Conservation (phyloP, 192 early-diverging fungal genomes). For the Coemansia sp. region DNA sequence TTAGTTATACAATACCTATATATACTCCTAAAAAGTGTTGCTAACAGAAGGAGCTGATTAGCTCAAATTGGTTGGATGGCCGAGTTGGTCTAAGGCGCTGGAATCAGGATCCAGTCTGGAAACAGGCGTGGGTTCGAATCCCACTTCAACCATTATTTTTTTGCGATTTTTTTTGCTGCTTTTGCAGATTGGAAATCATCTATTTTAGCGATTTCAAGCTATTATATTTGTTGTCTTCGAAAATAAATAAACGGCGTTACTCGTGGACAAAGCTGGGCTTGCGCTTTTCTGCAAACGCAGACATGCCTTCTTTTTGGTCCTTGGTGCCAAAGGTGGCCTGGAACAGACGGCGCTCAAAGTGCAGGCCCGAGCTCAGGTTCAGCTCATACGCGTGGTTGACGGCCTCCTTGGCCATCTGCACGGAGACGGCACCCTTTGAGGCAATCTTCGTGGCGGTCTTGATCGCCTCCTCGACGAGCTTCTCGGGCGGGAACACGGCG, state of each 20-base stretch:
- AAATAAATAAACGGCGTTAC: constrained; percentile 28
- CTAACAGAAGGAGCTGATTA: not conserved
- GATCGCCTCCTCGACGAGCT: constrained; percentile 82
- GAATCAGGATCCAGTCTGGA: not conserved
- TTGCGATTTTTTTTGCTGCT: not conserved
- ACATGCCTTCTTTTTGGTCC: constrained; percentile 98
- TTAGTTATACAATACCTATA: not conserved
- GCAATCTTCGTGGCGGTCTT: constrained; percentile 91
- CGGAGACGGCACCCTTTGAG: constrained; percentile 74
- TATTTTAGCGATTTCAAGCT: no score
- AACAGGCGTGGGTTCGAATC: constrained; percentile 6
- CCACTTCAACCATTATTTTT: constrained; percentile 7
- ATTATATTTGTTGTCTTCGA: no score
- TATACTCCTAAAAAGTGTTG: not conserved
- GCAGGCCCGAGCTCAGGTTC: constrained; percentile 76
- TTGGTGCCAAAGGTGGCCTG: constrained; percentile 85
- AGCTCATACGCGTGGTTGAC: constrained; percentile 94
- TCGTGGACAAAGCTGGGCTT: constrained; percentile 83
- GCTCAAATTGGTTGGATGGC: not conserved
- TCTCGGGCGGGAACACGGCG: constrained; percentile 81
- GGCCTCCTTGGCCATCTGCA: constrained; percentile 96
- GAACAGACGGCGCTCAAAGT: constrained; percentile 94
- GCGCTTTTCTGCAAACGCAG: constrained; percentile 91
- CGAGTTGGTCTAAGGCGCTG: constrained; percentile 2
- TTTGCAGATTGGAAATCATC: no score